Evolutionary conservation across 1,284 basidiomycete species (phyloP).

Genomic region (Takashimella tepidaria): DNA sequence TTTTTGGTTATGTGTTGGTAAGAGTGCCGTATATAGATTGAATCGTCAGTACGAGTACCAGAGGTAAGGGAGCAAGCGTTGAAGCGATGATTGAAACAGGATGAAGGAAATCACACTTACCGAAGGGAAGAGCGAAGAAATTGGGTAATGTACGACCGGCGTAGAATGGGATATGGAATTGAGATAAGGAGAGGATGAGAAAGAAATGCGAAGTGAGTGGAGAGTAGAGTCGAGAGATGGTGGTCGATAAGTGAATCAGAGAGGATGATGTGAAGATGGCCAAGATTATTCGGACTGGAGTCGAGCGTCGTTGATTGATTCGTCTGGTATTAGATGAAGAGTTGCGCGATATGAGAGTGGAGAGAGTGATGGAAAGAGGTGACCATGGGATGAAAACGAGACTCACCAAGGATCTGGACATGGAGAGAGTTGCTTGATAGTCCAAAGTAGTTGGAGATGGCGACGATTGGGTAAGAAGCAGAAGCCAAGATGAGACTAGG

Average conservation of each 20-base stretch:
- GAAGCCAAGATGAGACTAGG: constrained; percentile 48
- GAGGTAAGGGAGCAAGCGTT: no score
- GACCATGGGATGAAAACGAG: background rate
- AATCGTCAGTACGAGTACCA: no score
- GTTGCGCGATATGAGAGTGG: background rate
- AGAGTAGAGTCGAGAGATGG: constrained; percentile 62
- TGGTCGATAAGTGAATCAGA: constrained; percentile 61
- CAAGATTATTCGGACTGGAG: constrained; percentile 67
- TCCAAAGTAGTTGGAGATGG: no score
- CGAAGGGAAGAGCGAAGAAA: constrained; percentile 77
- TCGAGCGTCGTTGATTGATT: no score
- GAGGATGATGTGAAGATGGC: constrained; percentile 61
- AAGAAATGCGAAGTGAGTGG: constrained; percentile 58
- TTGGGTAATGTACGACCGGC: constrained; percentile 89
- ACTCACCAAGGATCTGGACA: constrained; percentile 60
- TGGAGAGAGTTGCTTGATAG: no score
- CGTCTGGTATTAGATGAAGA: no score
- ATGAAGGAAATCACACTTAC: no score
- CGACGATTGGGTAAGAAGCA: constrained; percentile 25
- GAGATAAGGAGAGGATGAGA: constrained; percentile 63
- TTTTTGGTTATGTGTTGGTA: no score
- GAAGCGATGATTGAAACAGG: no score
- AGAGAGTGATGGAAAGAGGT: background rate
- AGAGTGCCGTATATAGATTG: no score
- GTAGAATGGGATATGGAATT: constrained; percentile 93